Evolutionary conservation across 805 yeast species (phyloP).

Genomic region (Grigorovia humatica): DNA sequence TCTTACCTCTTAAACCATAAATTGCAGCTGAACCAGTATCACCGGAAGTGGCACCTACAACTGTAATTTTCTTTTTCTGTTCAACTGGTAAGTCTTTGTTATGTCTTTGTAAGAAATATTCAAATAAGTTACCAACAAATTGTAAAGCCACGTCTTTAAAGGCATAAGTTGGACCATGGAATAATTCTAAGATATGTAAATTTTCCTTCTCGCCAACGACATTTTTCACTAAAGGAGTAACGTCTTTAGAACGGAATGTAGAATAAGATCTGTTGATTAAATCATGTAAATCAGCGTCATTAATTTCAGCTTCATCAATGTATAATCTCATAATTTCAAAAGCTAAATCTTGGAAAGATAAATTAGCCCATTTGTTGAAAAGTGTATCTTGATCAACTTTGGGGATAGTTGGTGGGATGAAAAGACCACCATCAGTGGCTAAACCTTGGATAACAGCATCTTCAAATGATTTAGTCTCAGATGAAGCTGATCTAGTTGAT

Average conservation of each 20-base stretch:
- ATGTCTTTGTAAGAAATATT: slow-evolving; percentile 72
- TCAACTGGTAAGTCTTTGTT: slow-evolving; percentile 46
- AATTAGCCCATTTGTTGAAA: slow-evolving; percentile 56
- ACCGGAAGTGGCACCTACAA: slow-evolving; percentile 98
- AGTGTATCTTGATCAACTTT: slow-evolving; percentile 43
- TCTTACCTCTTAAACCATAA: slow-evolving; percentile 92
- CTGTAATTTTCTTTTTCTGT: slow-evolving; percentile 74
- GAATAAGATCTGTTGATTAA: slow-evolving; percentile 70
- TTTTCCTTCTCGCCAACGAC: slow-evolving; percentile 48
- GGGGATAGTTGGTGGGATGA: slow-evolving; percentile 79
- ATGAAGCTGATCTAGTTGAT: slow-evolving; percentile 59
- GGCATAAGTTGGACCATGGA: slow-evolving; percentile 99
- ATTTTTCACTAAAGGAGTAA: slow-evolving; percentile 64
- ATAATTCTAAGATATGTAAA: slow-evolving; percentile 75
- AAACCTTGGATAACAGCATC: slow-evolving; percentile 82
- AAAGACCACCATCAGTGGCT: slow-evolving; percentile 95
- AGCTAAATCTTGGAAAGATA: slow-evolving; percentile 79
- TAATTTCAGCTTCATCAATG: slow-evolving; percentile 62
- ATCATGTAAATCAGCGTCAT: slow-evolving; percentile 51
- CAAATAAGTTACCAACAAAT: slow-evolving; percentile 94
- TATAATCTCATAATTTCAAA: slow-evolving; percentile 75
- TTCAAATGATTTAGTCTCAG: slow-evolving; percentile 55
- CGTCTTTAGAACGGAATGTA: slow-evolving; percentile 78
- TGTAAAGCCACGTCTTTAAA: slow-evolving; percentile 98
- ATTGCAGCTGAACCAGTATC: slow-evolving; percentile 99